Evolutionary conservation across 192 early-diverging fungal species (phyloP), one percentile per base, ranked within the genome.

Genomic region (Gigaspora rosea): DNA sequence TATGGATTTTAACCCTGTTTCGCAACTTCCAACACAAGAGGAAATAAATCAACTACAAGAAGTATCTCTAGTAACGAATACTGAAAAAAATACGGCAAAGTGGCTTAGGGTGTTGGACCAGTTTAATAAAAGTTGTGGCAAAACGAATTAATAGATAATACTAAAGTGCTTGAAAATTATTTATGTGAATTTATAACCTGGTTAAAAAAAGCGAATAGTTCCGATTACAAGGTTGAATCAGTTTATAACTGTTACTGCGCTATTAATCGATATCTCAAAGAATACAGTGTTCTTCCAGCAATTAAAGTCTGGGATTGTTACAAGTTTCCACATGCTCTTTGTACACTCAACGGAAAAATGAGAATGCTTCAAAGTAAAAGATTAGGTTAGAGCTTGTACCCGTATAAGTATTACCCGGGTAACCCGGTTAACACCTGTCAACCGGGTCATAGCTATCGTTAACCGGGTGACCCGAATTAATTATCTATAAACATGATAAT

Each of bases 251-350:
- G 62, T 64, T 64, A 64, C 15, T 15, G 10, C 12, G 32, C 32
- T 33, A 12, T 64, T 33, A 64, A 64, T 35, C 15, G 58, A 59
- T 20, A 59, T 20, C 20, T 20, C 8, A 20, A 20, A 59, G 58
- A 59, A 20, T 18, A 59, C 20, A 3, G 8, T 59, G 20, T 20
- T 20, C 0, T 59, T 20, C 20, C 8, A 7, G 0, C 18, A 35
- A 35, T 64, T 15, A 64, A 64, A 64, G 35, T 64, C 2, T 64
- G 62, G 33, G 32, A 64, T 64, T 0, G 35, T 64, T 64, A 64
- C 13, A 27, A 64, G 4, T 64, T 64, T 64, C 11, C 13, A 10
- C 13, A 0, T 15, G n/a, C 33, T 64, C 32, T 64, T 64, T 11
- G 12, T 15, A 64, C 6, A 12, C 0, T 64, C 3, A 0, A 64